phyloP scores from a whole-genome alignment of 169 alveolate species.

The Plasmodium coatneyi region DNA sequence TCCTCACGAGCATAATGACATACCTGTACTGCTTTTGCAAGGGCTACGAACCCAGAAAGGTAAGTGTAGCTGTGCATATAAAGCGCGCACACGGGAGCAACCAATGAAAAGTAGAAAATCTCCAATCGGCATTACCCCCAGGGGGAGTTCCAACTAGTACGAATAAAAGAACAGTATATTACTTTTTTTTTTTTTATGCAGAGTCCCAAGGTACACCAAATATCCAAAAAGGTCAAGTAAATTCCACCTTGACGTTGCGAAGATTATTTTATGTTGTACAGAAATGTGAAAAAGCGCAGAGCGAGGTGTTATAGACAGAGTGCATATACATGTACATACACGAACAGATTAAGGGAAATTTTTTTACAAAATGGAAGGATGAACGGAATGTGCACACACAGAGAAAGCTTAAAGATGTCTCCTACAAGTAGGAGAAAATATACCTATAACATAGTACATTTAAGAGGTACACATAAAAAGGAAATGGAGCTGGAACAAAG shows the following conservation, averaged over 20 bases:
- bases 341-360: neutral
- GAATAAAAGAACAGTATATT: neutral
- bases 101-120: neutral
- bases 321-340: neutral
- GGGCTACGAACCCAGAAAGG: constrained; percentile 10
- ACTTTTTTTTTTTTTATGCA: neutral
- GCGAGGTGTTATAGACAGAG: neutral
- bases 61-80: neutral
- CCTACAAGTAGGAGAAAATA: neutral
- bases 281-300: neutral
- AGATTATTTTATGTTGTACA: neutral
- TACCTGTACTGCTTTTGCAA: constrained; percentile 36
- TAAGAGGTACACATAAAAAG: neutral
- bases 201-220: neutral
- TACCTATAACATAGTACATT: neutral
- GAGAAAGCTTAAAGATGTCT: neutral
- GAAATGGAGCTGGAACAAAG: neutral
- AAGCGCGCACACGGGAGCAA: neutral
- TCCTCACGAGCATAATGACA: constrained; percentile 7
- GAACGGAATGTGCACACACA: neutral
- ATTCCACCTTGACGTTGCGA: neutral
- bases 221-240: neutral
- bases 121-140: neutral
- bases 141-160: neutral
- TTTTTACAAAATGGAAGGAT: neutral